Evolutionary conservation across 2,329 filamentous ascomycete species (phyloP).

Genomic region (Pyrenophora graminea): DNA sequence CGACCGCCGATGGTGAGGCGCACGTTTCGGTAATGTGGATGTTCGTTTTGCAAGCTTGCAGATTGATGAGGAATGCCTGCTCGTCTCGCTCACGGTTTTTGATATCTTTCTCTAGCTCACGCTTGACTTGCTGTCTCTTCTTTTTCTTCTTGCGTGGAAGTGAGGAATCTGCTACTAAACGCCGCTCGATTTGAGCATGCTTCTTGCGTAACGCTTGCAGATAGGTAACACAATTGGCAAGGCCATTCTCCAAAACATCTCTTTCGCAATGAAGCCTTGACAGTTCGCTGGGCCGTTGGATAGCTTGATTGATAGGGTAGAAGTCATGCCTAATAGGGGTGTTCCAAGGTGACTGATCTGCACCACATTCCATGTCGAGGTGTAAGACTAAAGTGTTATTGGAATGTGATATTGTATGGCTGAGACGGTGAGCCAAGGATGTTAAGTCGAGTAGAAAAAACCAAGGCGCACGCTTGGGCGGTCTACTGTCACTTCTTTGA

Average conservation of each 20-base stretch:
- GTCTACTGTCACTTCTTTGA: neutral
- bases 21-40: constrained; percentile 33
- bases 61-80: constrained; percentile 34
- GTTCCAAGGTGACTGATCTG: neutral
- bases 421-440: neutral
- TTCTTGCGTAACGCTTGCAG: constrained; percentile 40
- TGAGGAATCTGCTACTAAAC: constrained; percentile 17
- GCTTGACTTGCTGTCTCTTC: constrained; percentile 35
- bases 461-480: neutral
- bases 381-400: neutral
- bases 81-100: constrained; percentile 39
- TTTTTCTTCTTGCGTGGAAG: constrained; percentile 36
- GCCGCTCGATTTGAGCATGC: constrained; percentile 31
- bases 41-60: constrained; percentile 39
- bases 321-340: neutral
- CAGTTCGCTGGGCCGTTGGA: constrained; percentile 4
- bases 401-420: neutral
- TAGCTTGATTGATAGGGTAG: neutral
- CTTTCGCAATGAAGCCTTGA: constrained; percentile 28
- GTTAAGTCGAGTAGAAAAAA: neutral
- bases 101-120: constrained; percentile 38
- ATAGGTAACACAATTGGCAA: constrained; percentile 40
- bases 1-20: constrained; percentile 15
- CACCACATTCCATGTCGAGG: constrained; percentile 1
- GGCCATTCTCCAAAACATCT: constrained; percentile 29